Percentiles rank a stretch among this genome's conserved stretches.
These are phyloP conservation scores for Blastocystis sp. DNA, from an alignment of 352 stramenopile species.

Conservation along the genomic window DNA sequence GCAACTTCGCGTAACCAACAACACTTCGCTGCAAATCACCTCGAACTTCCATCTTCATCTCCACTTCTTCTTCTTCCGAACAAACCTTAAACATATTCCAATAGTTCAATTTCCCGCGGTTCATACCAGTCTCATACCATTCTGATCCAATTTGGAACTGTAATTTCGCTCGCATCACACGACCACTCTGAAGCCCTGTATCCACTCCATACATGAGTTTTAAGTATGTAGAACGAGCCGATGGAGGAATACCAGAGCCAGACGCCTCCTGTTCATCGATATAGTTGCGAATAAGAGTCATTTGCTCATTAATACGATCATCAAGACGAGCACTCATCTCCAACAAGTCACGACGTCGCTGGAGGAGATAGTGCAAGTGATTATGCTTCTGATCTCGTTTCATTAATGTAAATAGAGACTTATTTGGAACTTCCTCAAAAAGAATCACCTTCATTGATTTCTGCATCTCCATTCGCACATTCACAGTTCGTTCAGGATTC, in stretches of 20 bases:
- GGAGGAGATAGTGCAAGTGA: constrained; percentile 7
- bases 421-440: constrained; percentile 49
- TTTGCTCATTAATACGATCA: background rate
- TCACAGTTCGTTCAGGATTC: background rate
- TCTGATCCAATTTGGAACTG: background rate
- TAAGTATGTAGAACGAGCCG: constrained; percentile 20
- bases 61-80: constrained; percentile 4
- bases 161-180: background rate
- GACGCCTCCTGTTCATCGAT: constrained; percentile 22
- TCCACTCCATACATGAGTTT: background rate
- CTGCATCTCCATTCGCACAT: constrained; percentile 43
- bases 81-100: background rate
- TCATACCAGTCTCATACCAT: background rate
- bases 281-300: background rate
- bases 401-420: constrained; percentile 27
- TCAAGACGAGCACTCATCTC: background rate
- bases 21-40: background rate
- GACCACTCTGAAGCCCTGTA: background rate
- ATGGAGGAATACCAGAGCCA: background rate
- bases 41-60: constrained; percentile 1
- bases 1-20: background rate
- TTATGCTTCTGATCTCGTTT: background rate
- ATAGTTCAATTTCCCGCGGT: constrained; percentile 13
- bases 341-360: constrained; percentile 16
- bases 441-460: constrained; percentile 56